Evolutionary conservation across 495 filamentous ascomycete genomes (phyloP), one percentile per base, ranked within the genome.

Genomic region (Pyrenopolyporus hunteri): DNA sequence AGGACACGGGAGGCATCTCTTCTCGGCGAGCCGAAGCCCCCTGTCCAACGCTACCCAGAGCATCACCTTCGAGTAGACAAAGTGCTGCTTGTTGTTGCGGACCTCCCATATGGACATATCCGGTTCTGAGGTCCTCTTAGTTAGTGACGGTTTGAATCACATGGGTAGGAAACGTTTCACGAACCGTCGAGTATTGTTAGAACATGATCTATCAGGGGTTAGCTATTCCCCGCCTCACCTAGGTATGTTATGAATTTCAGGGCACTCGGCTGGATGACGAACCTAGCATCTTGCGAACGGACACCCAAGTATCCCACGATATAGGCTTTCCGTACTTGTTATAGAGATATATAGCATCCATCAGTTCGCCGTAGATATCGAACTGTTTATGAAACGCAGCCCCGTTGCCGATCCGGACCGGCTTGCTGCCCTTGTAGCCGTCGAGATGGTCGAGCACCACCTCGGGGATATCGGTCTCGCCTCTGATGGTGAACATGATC

Each of bases 21-120:
- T 90, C 29, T 91, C 87, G 1, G 87, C 78, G 2, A 91, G 80
- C 0, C 88, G 85, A 13, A 91, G 70, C 7, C 84, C 88, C 9
- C 87, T 85, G 69, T 90, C 88, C 44, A 91, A 79, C 33, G 87
- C 87, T 3, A 91, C 87, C 87, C 88, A 91, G 17, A 91, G 76
- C 84, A 89, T 88, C 59, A 91, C 80, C 62, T 89, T 87, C 10
- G 84, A 87, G 71, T 89, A 90, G 37, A 86, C 80, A 60, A 89
- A 91, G 69, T 89, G 82, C 66, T 90, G 86, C 69, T 86, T 85
- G 57, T 84, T 76, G 37, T 87, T 87, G 46, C 87, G 83, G 14
- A 89, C 87, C 68, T 91, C 88, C 88, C 88, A 90, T 64, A 91
- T 90, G 11, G 85, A 88, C 87, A 89, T 89, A 70, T 91, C 88